phyloP scores from a whole-genome alignment of 257 asterid species.

The Plantago elongata region DNA sequence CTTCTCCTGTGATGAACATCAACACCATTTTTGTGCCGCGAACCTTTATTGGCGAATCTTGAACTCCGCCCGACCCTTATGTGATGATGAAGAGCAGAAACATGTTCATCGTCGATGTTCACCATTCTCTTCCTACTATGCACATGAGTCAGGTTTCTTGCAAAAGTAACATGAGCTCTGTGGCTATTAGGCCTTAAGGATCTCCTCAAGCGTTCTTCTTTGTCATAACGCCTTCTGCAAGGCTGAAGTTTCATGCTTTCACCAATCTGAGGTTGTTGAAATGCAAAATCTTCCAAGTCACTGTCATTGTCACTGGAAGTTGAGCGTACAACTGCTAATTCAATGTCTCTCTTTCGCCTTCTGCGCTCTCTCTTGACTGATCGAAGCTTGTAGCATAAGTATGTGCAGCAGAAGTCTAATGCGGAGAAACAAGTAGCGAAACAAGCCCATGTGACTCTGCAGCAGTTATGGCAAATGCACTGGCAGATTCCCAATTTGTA shows the following conservation, averaged over 20 bases:
- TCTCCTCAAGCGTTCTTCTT: slow-evolving; percentile 46
- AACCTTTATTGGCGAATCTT: slow-evolving; percentile 39
- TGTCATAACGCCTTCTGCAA: slow-evolving; percentile 28
- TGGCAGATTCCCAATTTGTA: slow-evolving; percentile 72
- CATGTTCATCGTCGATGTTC: slow-evolving; percentile 17
- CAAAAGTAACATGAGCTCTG: slow-evolving; percentile 22
- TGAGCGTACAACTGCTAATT: slow-evolving; percentile 11
- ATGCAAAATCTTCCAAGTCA: slow-evolving; percentile 22
- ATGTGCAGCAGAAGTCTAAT: slow-evolving; percentile 54
- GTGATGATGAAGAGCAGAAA: slow-evolving; percentile 34
- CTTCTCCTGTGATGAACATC: slow-evolving; percentile 24
- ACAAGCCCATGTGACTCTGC: slow-evolving; percentile 45
- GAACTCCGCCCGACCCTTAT: slow-evolving; percentile 46
- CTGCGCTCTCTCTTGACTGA: slow-evolving; percentile 27
- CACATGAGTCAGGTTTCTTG: slow-evolving; percentile 22
- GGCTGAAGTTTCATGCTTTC: slow-evolving; percentile 15
- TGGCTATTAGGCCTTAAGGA: slow-evolving; percentile 53
- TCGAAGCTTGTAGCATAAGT: slow-evolving; percentile 44
- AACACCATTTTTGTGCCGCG: slow-evolving; percentile 23
- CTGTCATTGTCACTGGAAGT: slow-evolving; percentile 30
- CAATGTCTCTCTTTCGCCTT: slow-evolving; percentile 37
- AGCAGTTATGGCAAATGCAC: slow-evolving; percentile 49
- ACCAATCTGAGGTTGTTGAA: slow-evolving; percentile 18
- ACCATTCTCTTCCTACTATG: slow-evolving; percentile 19
- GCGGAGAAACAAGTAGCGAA: slow-evolving; percentile 42